Base-by-base conservation (phyloP, 208 protist genomes). In the Leishmania turanica region DNA sequence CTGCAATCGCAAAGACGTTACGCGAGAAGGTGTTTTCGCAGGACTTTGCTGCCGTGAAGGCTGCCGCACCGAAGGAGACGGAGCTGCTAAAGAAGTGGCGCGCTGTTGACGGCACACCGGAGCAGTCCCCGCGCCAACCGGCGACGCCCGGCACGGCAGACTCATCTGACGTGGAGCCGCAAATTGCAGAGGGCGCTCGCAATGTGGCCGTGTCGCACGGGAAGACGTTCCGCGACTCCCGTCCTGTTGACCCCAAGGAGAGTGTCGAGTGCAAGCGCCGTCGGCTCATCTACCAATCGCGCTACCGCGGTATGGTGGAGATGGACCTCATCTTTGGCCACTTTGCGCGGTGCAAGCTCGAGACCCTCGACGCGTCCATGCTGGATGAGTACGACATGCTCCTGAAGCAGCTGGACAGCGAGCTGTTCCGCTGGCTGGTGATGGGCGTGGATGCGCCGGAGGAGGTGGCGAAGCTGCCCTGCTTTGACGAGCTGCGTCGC, bases 271-370 rank as follows among this genome's bases (percentile, higher is more conserved):
- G 84, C 71, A 93, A 93, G 88, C 92, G 92, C 15, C 90, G 91
- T 5, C 94, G 94, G 0, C 86, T 97, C 8, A 81, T 92, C 7
- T 97, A 94, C 73, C 94, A 97, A 78, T 97, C 94, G 0, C 84
- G 82, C 21, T 97, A 97, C 78, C 92, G 94, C 7, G 94, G 94
- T 1, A 97, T 97, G 94, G 90, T 92, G 60, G 94, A 97, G 88
- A 97, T 97, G 94, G 94, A 97, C 71, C 90, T 97, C 77, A 93
- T 97, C 80, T 91, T 95, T 49, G 94, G 94, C 21, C 86, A 91
- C 77, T 97, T 96, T 74, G 92, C 92, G 21, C 91, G 90, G 5
- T 86, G 83, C 47, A 88, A 91, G 79, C 77, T 96, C 7, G 81
- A 78, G 19, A 76, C 77, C 17, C 84, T 97, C 40, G 75, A 87